Conservation (phyloP, 148 eudicot species). For the Rhododendron ferrugineum region DNA sequence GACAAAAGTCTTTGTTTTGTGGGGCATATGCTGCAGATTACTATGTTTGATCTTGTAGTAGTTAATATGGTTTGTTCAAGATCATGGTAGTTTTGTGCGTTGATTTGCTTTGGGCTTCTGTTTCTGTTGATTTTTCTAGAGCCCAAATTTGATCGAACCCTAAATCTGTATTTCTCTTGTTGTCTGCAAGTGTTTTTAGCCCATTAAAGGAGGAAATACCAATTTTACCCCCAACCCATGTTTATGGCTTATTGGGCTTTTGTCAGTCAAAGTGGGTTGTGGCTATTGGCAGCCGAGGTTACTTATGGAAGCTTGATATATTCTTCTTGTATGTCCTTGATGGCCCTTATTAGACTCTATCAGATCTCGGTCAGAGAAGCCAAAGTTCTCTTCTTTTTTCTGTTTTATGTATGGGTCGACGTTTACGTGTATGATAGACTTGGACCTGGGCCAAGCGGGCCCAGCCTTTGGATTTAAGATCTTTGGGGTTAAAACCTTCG, state of each 20-base stretch:
- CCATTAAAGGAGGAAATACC: slow-evolving; percentile 1
- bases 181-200: not conserved
- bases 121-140: slow-evolving; percentile 2
- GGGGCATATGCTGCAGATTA: not conserved
- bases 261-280: not conserved
- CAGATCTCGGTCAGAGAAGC: not conserved
- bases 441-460: not conserved
- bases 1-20: not conserved
- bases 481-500: not conserved
- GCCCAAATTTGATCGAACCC: slow-evolving; percentile 8
- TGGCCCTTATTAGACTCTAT: not conserved
- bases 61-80: not conserved
- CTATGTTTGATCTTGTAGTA: not conserved
- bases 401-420: not conserved
- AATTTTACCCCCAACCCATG: slow-evolving; percentile 7
- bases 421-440: not conserved
- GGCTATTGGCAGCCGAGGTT: not conserved
- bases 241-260: slow-evolving; percentile 2
- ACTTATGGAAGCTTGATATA: not conserved
- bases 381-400: not conserved
- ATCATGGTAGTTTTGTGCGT: not conserved
- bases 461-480: not conserved
- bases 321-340: not conserved
- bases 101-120: slow-evolving; percentile 5
- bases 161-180: slow-evolving; percentile 2